Conservation (phyloP, 805 yeast species). For the Ascoidea tarda region DNA sequence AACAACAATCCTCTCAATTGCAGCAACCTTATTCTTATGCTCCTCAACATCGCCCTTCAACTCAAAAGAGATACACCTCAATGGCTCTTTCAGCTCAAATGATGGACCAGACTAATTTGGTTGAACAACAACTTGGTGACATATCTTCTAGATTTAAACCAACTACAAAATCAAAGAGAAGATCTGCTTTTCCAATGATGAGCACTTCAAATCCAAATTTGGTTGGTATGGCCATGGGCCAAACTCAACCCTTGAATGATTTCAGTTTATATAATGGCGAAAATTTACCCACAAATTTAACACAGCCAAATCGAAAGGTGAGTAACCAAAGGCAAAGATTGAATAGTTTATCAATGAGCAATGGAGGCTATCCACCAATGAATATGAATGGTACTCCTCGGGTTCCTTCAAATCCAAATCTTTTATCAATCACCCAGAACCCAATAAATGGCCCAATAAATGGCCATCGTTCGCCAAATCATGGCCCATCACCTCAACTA, state of each 20-base stretch:
- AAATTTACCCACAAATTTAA: neutral
- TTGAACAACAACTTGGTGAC: slow-evolving; percentile 1
- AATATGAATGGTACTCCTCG: neutral
- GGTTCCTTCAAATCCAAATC: neutral
- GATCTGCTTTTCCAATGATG: slow-evolving; percentile 20
- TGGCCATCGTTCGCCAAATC: neutral
- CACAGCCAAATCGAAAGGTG: neutral
- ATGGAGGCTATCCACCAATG: neutral
- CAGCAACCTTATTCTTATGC: neutral
- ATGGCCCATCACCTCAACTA: neutral
- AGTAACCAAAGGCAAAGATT: neutral
- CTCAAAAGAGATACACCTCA: neutral
- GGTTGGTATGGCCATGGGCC: slow-evolving; percentile 7
- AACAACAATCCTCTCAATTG: neutral
- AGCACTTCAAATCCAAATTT: neutral
- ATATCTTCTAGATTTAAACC: slow-evolving; percentile 13
- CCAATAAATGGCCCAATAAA: too few relatives aligned
- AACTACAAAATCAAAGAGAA: slow-evolving; percentile 31
- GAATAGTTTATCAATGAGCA: neutral
- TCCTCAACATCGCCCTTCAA: neutral
- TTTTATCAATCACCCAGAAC: too few relatives aligned
- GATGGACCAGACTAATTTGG: neutral
- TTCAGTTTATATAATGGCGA: slow-evolving; percentile 9
- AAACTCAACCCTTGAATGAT: slow-evolving; percentile 5
- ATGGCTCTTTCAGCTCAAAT: neutral